Evolutionary conservation across 1,139 yeast genomes (phyloP).

Genomic region (Saccharomyces hybrid): DNA sequence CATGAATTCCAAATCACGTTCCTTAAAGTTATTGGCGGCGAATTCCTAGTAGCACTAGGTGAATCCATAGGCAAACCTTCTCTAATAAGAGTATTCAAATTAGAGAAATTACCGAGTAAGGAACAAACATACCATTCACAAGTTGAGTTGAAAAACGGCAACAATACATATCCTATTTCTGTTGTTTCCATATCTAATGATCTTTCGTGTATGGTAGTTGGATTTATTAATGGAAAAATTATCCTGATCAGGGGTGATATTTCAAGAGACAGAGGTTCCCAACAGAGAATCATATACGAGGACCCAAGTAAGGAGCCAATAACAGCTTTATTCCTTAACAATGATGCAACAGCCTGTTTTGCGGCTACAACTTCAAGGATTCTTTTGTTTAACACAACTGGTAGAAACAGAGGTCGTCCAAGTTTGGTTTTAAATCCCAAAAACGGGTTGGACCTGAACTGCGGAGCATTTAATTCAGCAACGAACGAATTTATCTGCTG

Average conservation of each 20-base stretch:
- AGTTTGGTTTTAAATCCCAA: slow-evolving; percentile 52
- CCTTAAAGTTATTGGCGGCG: slow-evolving; percentile 41
- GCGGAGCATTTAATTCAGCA: slow-evolving; percentile 39
- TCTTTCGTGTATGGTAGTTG: slow-evolving; percentile 64
- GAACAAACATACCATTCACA: slow-evolving; percentile 38
- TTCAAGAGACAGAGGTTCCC: slow-evolving; percentile 79
- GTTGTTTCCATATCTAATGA: slow-evolving; percentile 52
- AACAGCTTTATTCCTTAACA: slow-evolving; percentile 49
- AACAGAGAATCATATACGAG: slow-evolving; percentile 73
- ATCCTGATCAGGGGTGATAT: slow-evolving; percentile 81
- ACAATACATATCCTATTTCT: slow-evolving; percentile 67
- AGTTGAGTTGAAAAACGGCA: slow-evolving; percentile 41
- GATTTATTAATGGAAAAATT: slow-evolving; percentile 84
- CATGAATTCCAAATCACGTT: slow-evolving; percentile 56
- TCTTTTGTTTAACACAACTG: slow-evolving; percentile 68
- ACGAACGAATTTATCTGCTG: slow-evolving; percentile 30
- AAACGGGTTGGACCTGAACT: slow-evolving; percentile 66
- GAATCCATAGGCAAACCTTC: slow-evolving; percentile 67
- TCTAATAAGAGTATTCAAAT: slow-evolving; percentile 64
- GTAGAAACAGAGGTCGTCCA: slow-evolving; percentile 66
- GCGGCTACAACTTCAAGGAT: slow-evolving; percentile 49
- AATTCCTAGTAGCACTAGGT: slow-evolving; percentile 61
- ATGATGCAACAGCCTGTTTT: slow-evolving; percentile 19
- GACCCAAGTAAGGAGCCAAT: slow-evolving; percentile 58
- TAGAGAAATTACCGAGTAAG: slow-evolving; percentile 41